Conservation (phyloP, 768 basidiomycete species). For the Floccularia luteovirens region DNA sequence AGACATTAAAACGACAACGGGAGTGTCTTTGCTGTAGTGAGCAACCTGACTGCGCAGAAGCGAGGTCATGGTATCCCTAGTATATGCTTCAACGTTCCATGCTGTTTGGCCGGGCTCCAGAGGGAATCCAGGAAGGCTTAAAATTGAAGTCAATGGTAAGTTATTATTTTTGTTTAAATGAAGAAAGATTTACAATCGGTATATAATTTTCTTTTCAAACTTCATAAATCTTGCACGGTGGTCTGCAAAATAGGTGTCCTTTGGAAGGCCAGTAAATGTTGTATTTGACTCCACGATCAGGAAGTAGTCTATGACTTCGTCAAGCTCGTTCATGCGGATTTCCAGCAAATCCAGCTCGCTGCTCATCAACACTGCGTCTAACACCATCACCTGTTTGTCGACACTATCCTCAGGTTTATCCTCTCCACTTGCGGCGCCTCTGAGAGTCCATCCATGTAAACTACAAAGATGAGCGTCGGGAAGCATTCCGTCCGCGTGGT, state of each 20-base stretch:
- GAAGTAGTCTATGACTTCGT: constrained; percentile 48
- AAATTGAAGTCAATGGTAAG: constrained; percentile 1
- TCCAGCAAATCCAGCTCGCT: constrained; percentile 59
- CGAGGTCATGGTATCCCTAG: constrained; percentile 40
- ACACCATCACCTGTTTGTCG: constrained; percentile 40
- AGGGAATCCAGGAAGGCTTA: constrained; percentile 40
- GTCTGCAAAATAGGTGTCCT: constrained; percentile 40
- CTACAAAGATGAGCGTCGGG: constrained; percentile 36
- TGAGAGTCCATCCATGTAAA: constrained; percentile 47
- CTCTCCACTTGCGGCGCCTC: constrained; percentile 19
- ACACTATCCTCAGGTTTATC: no score
- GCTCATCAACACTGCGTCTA: constrained; percentile 56
- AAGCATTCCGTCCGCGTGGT: constrained; percentile 43
- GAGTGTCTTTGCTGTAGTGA: constrained; percentile 18
- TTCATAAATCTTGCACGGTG: constrained; percentile 37
- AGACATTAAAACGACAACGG: constrained; percentile 48
- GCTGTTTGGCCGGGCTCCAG: constrained; percentile 32
- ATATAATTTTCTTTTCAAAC: constrained; percentile 47
- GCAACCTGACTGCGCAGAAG: constrained; percentile 32
- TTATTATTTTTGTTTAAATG: neutral
- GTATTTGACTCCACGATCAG: constrained; percentile 55
- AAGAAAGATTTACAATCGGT: constrained; percentile 30
- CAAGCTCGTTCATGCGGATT: constrained; percentile 55
- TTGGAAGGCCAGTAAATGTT: constrained; percentile 55
- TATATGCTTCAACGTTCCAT: constrained; percentile 41